Percentiles rank a stretch among this genome's conserved stretches.
Conservation (phyloP, 163 green algal species). For the Scenedesmus sp. region DNA sequence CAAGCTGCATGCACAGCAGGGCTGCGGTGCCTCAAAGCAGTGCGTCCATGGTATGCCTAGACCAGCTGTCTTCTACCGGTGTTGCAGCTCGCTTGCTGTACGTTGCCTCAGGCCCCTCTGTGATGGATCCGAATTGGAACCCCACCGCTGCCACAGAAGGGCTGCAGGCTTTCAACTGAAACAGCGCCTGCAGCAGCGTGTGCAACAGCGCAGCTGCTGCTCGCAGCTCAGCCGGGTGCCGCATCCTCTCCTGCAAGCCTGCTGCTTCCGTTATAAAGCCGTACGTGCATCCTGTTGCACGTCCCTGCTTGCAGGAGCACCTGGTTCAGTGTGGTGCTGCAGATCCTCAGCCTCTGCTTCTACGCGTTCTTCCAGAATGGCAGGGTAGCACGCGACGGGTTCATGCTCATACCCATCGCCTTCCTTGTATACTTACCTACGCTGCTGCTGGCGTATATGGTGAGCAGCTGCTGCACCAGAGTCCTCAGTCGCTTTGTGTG, state of each 20-base stretch:
- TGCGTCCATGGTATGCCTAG: no score
- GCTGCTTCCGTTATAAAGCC: not conserved
- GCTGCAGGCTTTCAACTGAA: no score
- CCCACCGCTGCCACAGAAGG: no score
- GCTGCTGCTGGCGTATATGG: slow-evolving; percentile 3
- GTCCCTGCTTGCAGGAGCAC: not conserved
- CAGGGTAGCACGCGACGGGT: not conserved
- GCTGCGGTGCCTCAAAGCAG: no score
- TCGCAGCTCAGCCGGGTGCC: not conserved
- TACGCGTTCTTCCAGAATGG: slow-evolving; percentile 17
- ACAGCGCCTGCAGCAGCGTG: no score
- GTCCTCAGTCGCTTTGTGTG: not conserved
- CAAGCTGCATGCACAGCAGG: no score
- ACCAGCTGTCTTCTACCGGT: no score
- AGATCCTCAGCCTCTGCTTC: slow-evolving; percentile 20
- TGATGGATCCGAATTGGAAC: no score
- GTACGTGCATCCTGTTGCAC: not conserved
- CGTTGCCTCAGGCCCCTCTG: no score
- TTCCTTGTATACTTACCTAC: slow-evolving; percentile 23
- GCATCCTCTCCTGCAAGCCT: not conserved
- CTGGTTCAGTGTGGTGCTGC: slow-evolving; percentile 28
- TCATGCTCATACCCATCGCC: slow-evolving; percentile 4
- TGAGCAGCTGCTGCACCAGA: not conserved
- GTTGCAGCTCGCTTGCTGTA: no score
- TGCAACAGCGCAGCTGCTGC: no score